Percentiles rank a stretch among this genome's conserved stretches.
Evolutionary conservation across 2,329 filamentous ascomycete species (phyloP).

Genomic region (Hypoxylon sp.): DNA sequence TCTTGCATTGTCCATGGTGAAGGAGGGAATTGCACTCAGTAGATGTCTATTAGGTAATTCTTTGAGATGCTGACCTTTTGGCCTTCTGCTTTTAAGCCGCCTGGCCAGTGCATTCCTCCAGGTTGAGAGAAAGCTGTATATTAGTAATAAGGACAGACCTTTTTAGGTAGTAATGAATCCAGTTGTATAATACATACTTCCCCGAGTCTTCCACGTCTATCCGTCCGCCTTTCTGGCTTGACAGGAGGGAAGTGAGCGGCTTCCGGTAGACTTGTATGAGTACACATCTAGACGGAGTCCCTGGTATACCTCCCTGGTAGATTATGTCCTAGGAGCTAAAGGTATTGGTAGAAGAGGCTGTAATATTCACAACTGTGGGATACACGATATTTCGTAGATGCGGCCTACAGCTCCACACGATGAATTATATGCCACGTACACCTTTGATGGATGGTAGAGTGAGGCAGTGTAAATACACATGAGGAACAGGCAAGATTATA

Average conservation of each 20-base stretch:
- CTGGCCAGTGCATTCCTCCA: neutral
- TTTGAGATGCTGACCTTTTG: neutral
- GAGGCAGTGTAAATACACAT: conserved; percentile 1
- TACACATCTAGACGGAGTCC: too few relatives aligned
- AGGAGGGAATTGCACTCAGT: neutral
- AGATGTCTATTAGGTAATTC: neutral
- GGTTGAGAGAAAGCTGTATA: neutral
- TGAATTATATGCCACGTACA: neutral
- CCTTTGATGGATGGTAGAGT: neutral
- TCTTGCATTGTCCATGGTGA: neutral
- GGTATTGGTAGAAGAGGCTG: neutral
- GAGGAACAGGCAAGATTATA: neutral
- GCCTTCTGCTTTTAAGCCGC: neutral
- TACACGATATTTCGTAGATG: too few relatives aligned
- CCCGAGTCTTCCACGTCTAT: neutral
- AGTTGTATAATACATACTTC: neutral
- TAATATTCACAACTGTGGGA: neutral
- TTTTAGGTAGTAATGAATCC: conserved; percentile 8
- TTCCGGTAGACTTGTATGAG: neutral
- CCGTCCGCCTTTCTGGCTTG: neutral
- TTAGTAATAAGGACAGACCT: conserved; percentile 8
- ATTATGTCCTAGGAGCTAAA: neutral
- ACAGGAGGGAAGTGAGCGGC: neutral
- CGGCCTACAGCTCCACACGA: neutral
- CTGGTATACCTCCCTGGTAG: too few relatives aligned